These are phyloP conservation scores for Canna indica DNA, from an alignment of 176 grass and related monocot genomes.

Conservation along the genomic window DNA sequence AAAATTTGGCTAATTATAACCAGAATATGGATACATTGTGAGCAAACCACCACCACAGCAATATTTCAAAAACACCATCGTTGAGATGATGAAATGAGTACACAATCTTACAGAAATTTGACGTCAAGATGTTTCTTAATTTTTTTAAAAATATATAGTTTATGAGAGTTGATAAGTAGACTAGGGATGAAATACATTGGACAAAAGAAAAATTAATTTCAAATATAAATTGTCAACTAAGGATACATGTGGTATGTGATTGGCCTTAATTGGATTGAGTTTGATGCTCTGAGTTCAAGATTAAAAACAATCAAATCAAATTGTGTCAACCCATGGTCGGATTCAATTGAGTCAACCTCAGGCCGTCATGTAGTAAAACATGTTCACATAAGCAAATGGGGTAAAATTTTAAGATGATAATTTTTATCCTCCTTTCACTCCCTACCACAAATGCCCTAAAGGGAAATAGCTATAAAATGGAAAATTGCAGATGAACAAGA, in stretches of 20 bases:
- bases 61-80: neutral
- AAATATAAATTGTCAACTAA: neutral
- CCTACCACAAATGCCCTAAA: too few relatives aligned
- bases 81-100: neutral
- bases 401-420: too few relatives aligned
- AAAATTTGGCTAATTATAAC: neutral
- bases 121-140: neutral
- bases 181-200: neutral
- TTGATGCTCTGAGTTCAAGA: too few relatives aligned
- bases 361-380: too few relatives aligned
- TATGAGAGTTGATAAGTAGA: neutral
- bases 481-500: neutral
- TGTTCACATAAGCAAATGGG: too few relatives aligned
- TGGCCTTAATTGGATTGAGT: too few relatives aligned
- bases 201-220: neutral
- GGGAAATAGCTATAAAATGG: neutral
- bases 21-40: neutral
- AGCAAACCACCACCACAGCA: neutral
- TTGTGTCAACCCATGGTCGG: too few relatives aligned
- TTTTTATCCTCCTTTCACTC: too few relatives aligned
- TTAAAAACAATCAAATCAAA: too few relatives aligned
- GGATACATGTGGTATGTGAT: too few relatives aligned
- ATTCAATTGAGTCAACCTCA: too few relatives aligned
- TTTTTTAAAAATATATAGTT: neutral
- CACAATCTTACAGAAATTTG: neutral